phyloP scores from a whole-genome alignment of 345 rosid species.

The Citrus medica region DNA sequence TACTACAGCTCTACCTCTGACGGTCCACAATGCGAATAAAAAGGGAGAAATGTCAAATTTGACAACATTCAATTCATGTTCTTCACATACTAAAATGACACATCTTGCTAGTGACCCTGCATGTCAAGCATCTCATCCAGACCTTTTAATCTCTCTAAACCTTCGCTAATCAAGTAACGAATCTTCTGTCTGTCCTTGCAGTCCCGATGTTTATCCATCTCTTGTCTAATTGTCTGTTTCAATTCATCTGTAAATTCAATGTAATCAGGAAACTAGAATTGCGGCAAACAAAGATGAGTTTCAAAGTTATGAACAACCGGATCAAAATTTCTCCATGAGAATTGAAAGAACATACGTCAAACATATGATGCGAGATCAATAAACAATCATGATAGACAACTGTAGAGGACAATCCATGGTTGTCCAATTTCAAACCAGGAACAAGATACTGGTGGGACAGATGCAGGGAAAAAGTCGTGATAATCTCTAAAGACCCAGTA shows the following conservation, averaged over 20 bases:
- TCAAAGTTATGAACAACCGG: too few species aligned
- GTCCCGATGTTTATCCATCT: conserved; percentile 62
- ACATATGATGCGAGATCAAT: background rate
- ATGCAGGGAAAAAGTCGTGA: background rate
- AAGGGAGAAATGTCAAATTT: background rate
- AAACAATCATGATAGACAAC: background rate
- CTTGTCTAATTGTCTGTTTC: conserved; percentile 55
- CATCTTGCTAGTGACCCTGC: conserved; percentile 50
- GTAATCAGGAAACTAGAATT: background rate
- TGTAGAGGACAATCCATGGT: background rate
- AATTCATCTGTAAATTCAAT: conserved; percentile 51
- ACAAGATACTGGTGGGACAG: too few species aligned
- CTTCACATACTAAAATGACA: background rate
- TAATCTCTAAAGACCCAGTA: background rate
- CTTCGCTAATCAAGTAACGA: conserved; percentile 72
- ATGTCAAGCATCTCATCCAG: conserved; percentile 83
- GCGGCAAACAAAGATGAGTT: background rate
- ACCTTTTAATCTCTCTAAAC: conserved; percentile 62
- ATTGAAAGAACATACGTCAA: background rate
- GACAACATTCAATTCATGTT: background rate
- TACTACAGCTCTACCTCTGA: background rate
- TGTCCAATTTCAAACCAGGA: background rate
- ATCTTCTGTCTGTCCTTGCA: conserved; percentile 69
- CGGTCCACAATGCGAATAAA: background rate
- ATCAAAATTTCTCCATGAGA: background rate